A percentile compares a stretch with the other conserved stretches of the same genome.
phyloP scores from a whole-genome alignment of 2,329 filamentous ascomycete genomes.

The Fusarium lyarnte region DNA sequence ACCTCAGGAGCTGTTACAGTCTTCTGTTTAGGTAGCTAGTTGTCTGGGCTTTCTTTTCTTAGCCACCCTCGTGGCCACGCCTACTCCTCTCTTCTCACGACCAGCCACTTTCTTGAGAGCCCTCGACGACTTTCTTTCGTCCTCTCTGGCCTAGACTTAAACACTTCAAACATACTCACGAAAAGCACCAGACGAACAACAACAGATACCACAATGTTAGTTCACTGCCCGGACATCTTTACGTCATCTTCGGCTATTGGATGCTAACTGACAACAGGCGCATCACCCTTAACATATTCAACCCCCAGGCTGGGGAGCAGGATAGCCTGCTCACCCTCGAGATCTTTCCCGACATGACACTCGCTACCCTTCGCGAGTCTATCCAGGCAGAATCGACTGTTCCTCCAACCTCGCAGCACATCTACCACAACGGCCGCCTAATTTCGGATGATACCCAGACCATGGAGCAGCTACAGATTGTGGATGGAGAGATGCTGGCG shows the following conservation, averaged over 20 bases:
- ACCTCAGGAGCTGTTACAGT: constrained; percentile 8
- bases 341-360: constrained; percentile 81
- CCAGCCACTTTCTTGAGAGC: constrained; percentile 27
- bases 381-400: constrained; percentile 86
- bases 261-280: constrained; percentile 66
- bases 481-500: constrained; percentile 91
- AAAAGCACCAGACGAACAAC: neutral
- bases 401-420: constrained; percentile 76
- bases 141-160: neutral
- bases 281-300: constrained; percentile 86
- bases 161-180: neutral
- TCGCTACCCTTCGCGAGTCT: constrained; percentile 86
- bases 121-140: constrained; percentile 9
- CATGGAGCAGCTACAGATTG: constrained; percentile 81
- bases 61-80: neutral
- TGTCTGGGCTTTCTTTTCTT: constrained; percentile 15
- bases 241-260: constrained; percentile 9
- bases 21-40: neutral
- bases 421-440: constrained; percentile 89
- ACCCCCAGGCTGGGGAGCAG: constrained; percentile 72
- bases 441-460: constrained; percentile 82
- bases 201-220: constrained; percentile 36
- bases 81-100: constrained; percentile 17
- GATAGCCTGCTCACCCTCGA: constrained; percentile 84
- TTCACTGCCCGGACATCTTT: neutral